Evolutionary conservation across 805 yeast species (phyloP), one percentile per base, ranked within the genome.

Genomic region (Hanseniaspora jakobsenii): DNA sequence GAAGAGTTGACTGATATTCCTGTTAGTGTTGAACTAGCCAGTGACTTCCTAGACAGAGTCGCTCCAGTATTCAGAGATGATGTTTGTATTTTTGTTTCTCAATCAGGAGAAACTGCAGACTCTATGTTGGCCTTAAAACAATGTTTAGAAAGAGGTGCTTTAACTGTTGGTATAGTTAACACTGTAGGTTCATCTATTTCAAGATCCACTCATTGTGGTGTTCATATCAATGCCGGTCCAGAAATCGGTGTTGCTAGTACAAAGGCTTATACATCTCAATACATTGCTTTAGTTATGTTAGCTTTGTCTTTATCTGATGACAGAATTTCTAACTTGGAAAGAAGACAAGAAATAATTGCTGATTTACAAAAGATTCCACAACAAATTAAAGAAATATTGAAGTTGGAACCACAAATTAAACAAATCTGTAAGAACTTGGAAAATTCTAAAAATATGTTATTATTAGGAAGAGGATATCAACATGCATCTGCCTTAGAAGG

Each of bases 201-300:
- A 6, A 79, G 99, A 67, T 86, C 78, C 59, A 91, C 99, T 18
- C 94, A 87, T 65, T 91, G 98, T 71, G 99, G 99, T 75, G 95
- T 91, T 47, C 99, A 91, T 64, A 87, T 91, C 62, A 91, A 91
- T 61, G 98, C 98, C 38, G 99, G 99, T 52, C 98, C 98, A 36
- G 99, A 91, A 67, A 91, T 91, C 52, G 97, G 98, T 64, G 99
- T 91, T 54, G 99, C 99, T 9, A 86, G 96, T 10, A 91, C 99
- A 38, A 91, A 91, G 67, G 98, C 98, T 23, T 91, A 91, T 69
- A 91, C 99, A 6, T 91, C 99, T 9, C 99, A 91, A 64, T 91
- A 78, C 64, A 87, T 93, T 63, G 97, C 98, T 0, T 70, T 91
- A 51, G 96, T 89, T 4, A 85, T 91, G 96, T 73, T 91, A 67